These are phyloP conservation scores for Polyporus arcularius DNA, from an alignment of 768 basidiomycete species.

Conservation along the genomic window DNA sequence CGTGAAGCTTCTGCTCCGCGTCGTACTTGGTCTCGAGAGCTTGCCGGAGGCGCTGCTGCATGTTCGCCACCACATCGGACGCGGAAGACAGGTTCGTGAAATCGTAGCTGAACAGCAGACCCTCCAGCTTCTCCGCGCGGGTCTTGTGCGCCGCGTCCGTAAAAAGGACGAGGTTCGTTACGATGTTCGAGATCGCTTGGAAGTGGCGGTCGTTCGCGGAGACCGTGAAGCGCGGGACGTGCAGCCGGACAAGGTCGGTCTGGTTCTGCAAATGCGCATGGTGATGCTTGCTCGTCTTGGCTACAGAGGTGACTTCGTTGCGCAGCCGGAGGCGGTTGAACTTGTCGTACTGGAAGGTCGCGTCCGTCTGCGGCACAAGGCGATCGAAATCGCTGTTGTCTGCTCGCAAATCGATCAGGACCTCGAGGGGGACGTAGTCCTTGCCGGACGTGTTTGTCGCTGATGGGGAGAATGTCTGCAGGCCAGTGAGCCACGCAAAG, in stretches of 20 bases:
- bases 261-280: conserved; percentile 62
- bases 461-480: conserved; percentile 86
- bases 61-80: conserved; percentile 66
- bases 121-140: conserved; percentile 77
- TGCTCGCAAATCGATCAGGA: conserved; percentile 81
- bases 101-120: conserved; percentile 84
- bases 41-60: conserved; percentile 74
- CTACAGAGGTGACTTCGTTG: conserved; percentile 62
- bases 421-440: conserved; percentile 83
- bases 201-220: conserved; percentile 83
- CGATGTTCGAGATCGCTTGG: conserved; percentile 80
- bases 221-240: conserved; percentile 86
- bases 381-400: conserved; percentile 85
- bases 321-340: conserved; percentile 89
- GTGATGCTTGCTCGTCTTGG: conserved; percentile 38
- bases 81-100: conserved; percentile 75
- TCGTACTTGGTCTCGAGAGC: conserved; percentile 54
- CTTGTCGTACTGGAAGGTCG: conserved; percentile 86
- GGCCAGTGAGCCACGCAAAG: conserved; percentile 72
- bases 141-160: conserved; percentile 83
- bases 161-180: conserved; percentile 87
- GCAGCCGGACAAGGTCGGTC: conserved; percentile 77
- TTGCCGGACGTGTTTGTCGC: conserved; percentile 40
- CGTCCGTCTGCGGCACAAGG: conserved; percentile 86
- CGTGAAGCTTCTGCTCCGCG: conserved; percentile 38